These are phyloP conservation scores for Xylona heveae DNA, from an alignment of 495 filamentous ascomycete genomes.

Conservation along the genomic window DNA sequence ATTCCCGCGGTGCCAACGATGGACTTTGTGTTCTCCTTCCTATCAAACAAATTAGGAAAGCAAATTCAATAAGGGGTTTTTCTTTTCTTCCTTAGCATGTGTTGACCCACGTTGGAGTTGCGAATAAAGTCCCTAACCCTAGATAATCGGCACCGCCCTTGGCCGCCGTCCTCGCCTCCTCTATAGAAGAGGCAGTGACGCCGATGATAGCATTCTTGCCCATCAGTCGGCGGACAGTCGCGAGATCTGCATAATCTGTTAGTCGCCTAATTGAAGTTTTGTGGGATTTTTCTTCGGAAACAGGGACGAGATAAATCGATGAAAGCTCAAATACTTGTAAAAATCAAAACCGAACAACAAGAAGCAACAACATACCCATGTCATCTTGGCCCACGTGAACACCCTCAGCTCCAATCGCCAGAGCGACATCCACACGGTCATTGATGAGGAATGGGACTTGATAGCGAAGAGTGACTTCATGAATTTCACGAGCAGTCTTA, in stretches of 20 bases:
- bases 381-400: constrained; percentile 94
- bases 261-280: not conserved
- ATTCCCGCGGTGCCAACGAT: constrained; percentile 70
- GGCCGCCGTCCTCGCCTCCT: constrained; percentile 45
- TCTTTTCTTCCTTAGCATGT: constrained; percentile 19
- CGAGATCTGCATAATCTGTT: constrained; percentile 33
- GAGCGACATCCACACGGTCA: constrained; percentile 81
- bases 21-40: constrained; percentile 53
- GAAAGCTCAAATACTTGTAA: constrained; percentile 2
- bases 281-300: not conserved
- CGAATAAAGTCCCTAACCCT: constrained; percentile 70
- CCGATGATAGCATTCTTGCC: constrained; percentile 49
- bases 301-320: not conserved
- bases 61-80: not conserved
- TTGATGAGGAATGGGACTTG: constrained; percentile 78
- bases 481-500: constrained; percentile 44
- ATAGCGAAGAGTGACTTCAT: constrained; percentile 41
- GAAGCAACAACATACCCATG: constrained; percentile 33
- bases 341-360: constrained; percentile 1
- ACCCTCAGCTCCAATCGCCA: constrained; percentile 70
- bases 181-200: constrained; percentile 46
- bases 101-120: constrained; percentile 48
- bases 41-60: constrained; percentile 10
- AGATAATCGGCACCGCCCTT: constrained; percentile 65
- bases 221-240: constrained; percentile 45